Evolutionary conservation across 768 basidiomycete genomes (phyloP).

Genomic region (Mycena venus): DNA sequence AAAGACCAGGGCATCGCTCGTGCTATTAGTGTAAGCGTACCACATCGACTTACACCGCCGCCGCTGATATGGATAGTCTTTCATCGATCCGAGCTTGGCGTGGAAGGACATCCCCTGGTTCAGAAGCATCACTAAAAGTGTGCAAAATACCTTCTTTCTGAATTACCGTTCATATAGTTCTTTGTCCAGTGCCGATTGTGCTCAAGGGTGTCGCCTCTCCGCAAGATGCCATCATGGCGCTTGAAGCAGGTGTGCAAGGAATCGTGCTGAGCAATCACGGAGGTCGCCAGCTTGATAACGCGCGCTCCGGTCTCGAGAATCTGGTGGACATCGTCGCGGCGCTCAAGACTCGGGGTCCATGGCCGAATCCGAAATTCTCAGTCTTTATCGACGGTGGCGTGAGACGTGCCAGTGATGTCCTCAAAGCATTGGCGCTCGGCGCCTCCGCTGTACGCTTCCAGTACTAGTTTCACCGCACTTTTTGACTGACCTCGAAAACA

Average conservation of each 20-base stretch:
- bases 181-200: constrained; percentile 69
- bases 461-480: constrained; percentile 44
- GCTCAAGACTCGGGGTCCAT: constrained; percentile 66
- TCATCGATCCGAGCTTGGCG: constrained; percentile 92
- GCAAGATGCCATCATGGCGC: constrained; percentile 55
- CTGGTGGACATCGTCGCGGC: constrained; percentile 75
- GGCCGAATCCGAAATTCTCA: constrained; percentile 77
- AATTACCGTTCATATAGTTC: constrained; percentile 54
- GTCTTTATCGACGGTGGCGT: constrained; percentile 85
- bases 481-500: constrained; percentile 51
- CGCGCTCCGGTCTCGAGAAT: constrained; percentile 79
- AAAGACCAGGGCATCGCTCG: constrained; percentile 93
- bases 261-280: constrained; percentile 74
- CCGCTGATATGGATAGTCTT: constrained; percentile 65
- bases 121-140: constrained; percentile 81
- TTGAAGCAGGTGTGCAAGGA: constrained; percentile 48
- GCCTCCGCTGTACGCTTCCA: constrained; percentile 66
- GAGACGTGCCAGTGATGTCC: constrained; percentile 83
- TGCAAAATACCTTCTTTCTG: constrained; percentile 12
- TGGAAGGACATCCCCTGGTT: constrained; percentile 92
- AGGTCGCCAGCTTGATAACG: constrained; percentile 68
- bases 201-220: constrained; percentile 77
- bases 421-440: constrained; percentile 85
- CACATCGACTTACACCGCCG: background rate
- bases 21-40: constrained; percentile 82